Evolutionary conservation across 352 stramenopile genomes (phyloP).

Genomic region (Chrysophaeum taylorii): DNA sequence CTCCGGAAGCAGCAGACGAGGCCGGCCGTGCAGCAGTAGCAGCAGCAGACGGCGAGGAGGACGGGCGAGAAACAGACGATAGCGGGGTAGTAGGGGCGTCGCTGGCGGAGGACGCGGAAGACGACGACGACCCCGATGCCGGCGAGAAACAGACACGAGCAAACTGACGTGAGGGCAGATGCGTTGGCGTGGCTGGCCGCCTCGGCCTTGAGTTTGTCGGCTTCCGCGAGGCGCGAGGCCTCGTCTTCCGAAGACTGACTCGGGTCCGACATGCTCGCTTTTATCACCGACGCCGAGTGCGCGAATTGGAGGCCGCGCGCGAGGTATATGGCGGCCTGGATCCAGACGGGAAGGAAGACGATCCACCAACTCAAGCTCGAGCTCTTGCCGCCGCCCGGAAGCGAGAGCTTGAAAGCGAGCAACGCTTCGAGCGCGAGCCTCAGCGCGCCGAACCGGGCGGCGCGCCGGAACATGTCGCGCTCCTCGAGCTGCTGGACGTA

Average conservation of each 20-base stretch:
- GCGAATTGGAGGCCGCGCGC: too few relatives aligned
- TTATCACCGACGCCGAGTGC: too few relatives aligned
- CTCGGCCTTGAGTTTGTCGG: background rate
- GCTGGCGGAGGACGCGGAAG: background rate
- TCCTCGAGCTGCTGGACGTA: background rate
- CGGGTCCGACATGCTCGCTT: background rate
- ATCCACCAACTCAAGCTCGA: background rate
- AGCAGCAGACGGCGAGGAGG: background rate
- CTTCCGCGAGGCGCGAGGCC: background rate
- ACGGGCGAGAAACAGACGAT: background rate
- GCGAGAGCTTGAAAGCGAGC: background rate
- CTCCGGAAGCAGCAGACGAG: background rate
- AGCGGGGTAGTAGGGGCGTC: background rate
- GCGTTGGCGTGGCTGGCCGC: background rate
- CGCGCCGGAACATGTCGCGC: background rate
- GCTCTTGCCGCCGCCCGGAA: background rate
- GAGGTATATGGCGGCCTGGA: background rate
- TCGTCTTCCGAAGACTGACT: background rate
- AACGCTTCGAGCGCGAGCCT: background rate
- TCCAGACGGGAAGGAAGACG: constrained; percentile 10
- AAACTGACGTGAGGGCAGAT: background rate
- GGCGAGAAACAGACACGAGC: background rate
- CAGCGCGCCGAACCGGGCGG: background rate
- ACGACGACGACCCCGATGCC: background rate
- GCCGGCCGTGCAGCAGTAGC: background rate